phyloP scores from a whole-genome alignment of 352 stramenopile species.

The Pythium sukuiense region DNA sequence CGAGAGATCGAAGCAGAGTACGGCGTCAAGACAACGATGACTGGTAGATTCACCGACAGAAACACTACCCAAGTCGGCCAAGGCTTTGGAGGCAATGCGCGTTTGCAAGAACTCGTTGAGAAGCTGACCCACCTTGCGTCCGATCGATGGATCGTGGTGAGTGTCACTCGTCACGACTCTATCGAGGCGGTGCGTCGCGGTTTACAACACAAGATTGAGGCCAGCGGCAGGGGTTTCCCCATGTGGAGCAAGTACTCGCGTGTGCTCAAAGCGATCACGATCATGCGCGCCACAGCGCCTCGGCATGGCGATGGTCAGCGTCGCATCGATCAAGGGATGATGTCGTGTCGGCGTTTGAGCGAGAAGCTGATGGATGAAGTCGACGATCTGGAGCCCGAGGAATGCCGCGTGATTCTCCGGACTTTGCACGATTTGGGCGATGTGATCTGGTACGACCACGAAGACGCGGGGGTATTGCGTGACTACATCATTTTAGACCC shows the following conservation, averaged over 20 bases:
- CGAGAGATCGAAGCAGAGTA: too few relatives aligned
- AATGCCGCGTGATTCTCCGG: slow-evolving; percentile 14
- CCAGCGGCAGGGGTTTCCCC: not conserved
- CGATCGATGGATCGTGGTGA: not conserved
- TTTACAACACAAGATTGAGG: not conserved
- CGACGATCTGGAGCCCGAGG: slow-evolving; percentile 12
- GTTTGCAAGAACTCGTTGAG: too few relatives aligned
- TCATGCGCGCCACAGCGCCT: not conserved
- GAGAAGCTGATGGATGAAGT: slow-evolving; percentile 12
- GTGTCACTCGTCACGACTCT: not conserved
- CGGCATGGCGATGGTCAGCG: not conserved
- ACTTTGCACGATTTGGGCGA: slow-evolving; percentile 25
- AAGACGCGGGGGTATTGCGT: slow-evolving; percentile 2
- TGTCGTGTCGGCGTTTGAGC: not conserved
- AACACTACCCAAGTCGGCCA: too few relatives aligned
- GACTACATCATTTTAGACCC: slow-evolving; percentile 24
- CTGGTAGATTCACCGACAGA: too few relatives aligned
- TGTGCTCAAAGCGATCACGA: not conserved
- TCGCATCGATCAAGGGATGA: not conserved
- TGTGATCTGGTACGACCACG: slow-evolving; percentile 26
- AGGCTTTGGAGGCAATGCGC: too few relatives aligned
- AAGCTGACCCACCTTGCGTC: too few relatives aligned
- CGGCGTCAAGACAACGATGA: too few relatives aligned
- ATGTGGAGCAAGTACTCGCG: not conserved
- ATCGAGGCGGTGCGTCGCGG: not conserved